These are phyloP conservation scores for Collariella sp. DNA, from an alignment of 495 filamentous ascomycete species.

Conservation along the genomic window DNA sequence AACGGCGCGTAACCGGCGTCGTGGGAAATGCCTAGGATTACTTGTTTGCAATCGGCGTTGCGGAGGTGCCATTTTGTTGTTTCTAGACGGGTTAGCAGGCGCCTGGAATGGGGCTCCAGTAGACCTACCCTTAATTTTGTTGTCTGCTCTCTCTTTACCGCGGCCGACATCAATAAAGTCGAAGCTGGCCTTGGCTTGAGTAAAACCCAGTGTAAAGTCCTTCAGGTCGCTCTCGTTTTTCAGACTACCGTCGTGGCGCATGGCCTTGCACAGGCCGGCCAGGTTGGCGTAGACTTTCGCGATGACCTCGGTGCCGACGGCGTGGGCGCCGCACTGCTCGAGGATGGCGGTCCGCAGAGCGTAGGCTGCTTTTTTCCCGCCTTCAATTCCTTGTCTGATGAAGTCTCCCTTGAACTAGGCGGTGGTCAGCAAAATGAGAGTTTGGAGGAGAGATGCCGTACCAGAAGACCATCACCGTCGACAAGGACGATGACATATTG, in stretches of 20 bases:
- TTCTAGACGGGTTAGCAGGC: slow-evolving; percentile 38
- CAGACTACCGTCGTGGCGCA: slow-evolving; percentile 52
- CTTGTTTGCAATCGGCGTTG: slow-evolving; percentile 73
- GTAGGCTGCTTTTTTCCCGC: slow-evolving; percentile 62
- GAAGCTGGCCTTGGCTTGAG: slow-evolving; percentile 57
- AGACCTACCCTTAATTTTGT: slow-evolving; percentile 61
- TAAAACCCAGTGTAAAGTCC: slow-evolving; percentile 70
- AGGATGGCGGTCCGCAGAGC: slow-evolving; percentile 51
- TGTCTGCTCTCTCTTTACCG: slow-evolving; percentile 59
- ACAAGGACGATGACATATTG: slow-evolving; percentile 68
- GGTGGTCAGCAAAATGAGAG: slow-evolving; percentile 1
- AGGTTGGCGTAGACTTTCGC: slow-evolving; percentile 64
- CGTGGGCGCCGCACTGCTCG: slow-evolving; percentile 34
- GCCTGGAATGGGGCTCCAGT: background rate
- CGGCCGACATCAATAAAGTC: slow-evolving; percentile 69
- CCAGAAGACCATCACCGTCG: slow-evolving; percentile 69
- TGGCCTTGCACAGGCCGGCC: slow-evolving; percentile 49
- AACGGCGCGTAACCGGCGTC: slow-evolving; percentile 64
- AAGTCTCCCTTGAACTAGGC: slow-evolving; percentile 57
- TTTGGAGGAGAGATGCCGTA: slow-evolving; percentile 27
- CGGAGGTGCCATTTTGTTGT: slow-evolving; percentile 47
- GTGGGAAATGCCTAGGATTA: slow-evolving; percentile 70
- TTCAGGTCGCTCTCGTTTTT: slow-evolving; percentile 45
- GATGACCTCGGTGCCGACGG: slow-evolving; percentile 51
- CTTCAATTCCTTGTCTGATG: slow-evolving; percentile 54